phyloP scores from a whole-genome alignment of 1,284 basidiomycete genomes.

The Retiboletus flavoniger region DNA sequence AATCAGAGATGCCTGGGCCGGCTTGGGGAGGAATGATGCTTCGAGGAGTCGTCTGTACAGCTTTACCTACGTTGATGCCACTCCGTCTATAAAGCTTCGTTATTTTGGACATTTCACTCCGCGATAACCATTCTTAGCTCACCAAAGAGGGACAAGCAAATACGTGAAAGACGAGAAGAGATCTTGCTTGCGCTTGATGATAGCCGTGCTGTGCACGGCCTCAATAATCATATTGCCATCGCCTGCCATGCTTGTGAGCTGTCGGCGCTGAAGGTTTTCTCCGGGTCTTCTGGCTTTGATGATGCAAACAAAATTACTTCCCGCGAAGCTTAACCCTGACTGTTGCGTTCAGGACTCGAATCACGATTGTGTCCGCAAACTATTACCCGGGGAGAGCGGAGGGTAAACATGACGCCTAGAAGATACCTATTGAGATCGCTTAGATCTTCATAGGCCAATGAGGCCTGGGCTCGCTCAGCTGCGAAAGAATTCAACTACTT shows the following conservation, averaged over 20 bases:
- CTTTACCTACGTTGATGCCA: slow-evolving; percentile 19
- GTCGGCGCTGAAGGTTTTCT: slow-evolving; percentile 31
- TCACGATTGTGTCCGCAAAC: slow-evolving; percentile 1
- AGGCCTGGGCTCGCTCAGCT: neutral
- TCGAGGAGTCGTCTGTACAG: slow-evolving; percentile 18
- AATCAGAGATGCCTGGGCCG: slow-evolving; percentile 2
- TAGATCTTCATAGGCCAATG: neutral
- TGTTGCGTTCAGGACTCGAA: neutral
- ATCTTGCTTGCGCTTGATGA: slow-evolving; percentile 34
- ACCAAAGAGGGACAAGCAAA: slow-evolving; percentile 26
- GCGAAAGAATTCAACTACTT: neutral
- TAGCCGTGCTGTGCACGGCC: slow-evolving; percentile 33
- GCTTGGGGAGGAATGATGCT: slow-evolving; percentile 12
- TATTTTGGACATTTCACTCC: slow-evolving; percentile 26
- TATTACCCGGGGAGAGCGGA: neutral
- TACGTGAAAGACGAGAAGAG: slow-evolving; percentile 19
- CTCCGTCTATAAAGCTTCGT: slow-evolving; percentile 28
- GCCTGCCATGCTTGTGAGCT: slow-evolving; percentile 32
- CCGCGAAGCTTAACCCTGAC: slow-evolving; percentile 30
- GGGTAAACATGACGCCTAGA: neutral
- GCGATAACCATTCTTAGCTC: slow-evolving; percentile 22
- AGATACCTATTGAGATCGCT: too few relatives aligned
- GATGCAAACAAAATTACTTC: slow-evolving; percentile 13
- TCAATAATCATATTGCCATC: slow-evolving; percentile 32
- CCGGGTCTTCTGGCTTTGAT: slow-evolving; percentile 25